Evolutionary conservation across 202 grass and related monocot genomes (phyloP).

Genomic region (Eragrostis tef): DNA sequence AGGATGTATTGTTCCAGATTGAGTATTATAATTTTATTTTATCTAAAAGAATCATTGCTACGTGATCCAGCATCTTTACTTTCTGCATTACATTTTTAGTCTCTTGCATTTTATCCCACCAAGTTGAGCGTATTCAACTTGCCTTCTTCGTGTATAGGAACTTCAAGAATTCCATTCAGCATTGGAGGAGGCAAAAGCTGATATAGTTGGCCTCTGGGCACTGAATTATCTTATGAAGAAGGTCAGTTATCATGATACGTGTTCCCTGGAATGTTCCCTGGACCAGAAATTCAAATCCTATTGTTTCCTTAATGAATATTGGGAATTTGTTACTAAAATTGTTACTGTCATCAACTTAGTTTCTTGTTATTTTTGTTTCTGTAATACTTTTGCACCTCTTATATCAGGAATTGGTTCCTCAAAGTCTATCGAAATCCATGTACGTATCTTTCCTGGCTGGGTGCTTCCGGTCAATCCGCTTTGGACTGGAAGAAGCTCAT

Average conservation of each 20-base stretch:
- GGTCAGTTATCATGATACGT: conserved; percentile 51
- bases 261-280: neutral
- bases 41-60: neutral
- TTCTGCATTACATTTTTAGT: conserved; percentile 11
- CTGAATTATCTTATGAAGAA: conserved; percentile 90
- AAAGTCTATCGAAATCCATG: conserved; percentile 86
- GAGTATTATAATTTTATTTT: neutral
- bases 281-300: conserved; percentile 7
- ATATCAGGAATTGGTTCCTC: conserved; percentile 78
- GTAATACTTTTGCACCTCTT: conserved; percentile 30
- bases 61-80: conserved; percentile 27
- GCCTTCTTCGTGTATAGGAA: conserved; percentile 61
- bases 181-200: conserved; percentile 97
- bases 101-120: too few species aligned
- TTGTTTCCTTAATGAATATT: conserved; percentile 25
- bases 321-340: neutral
- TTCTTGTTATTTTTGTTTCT: neutral
- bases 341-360: neutral
- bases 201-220: conserved; percentile 99
- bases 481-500: conserved; percentile 93
- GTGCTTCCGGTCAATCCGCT: conserved; percentile 88
- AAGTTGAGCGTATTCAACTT: conserved; percentile 21
- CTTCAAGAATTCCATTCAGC: conserved; percentile 89
- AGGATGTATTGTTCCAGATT: neutral
- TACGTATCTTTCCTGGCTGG: conserved; percentile 91